These are phyloP conservation scores for Huntiella decipiens DNA, from an alignment of 2,329 filamentous ascomycete species.

Conservation along the genomic window DNA sequence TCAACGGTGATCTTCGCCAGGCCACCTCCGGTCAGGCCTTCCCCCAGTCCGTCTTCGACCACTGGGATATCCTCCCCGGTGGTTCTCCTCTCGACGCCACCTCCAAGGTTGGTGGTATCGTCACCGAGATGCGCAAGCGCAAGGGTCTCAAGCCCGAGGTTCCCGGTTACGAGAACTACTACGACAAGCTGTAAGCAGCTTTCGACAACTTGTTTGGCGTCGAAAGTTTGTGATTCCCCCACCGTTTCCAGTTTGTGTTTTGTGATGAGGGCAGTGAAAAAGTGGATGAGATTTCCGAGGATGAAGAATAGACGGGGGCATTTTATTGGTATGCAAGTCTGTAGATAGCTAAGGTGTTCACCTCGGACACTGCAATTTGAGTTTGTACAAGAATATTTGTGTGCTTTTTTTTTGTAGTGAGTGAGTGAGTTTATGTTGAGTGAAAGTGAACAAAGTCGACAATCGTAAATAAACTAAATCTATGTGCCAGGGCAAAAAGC, in stretches of 20 bases:
- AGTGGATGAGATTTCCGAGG: conserved; percentile 11
- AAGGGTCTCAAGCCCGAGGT: conserved; percentile 98
- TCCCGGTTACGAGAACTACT: conserved; percentile 68
- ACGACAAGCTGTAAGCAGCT: conserved; percentile 11
- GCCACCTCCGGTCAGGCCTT: conserved; percentile 94
- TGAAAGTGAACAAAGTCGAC: too few species aligned
- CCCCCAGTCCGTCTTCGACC: conserved; percentile 97
- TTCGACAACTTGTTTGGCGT: conserved; percentile 1
- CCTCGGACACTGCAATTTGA: conserved; percentile 11
- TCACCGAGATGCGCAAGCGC: conserved; percentile 86
- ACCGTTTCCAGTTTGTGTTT: conserved; percentile 9
- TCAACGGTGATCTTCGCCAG: conserved; percentile 90
- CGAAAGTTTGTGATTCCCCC: conserved; percentile 8
- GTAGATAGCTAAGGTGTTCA: conserved; percentile 9
- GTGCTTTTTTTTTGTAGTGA: background rate
- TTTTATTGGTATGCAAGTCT: conserved; percentile 8
- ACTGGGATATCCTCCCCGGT: conserved; percentile 93
- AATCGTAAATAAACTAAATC: too few species aligned
- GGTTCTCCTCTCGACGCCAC: conserved; percentile 73
- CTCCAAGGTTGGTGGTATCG: conserved; percentile 65
- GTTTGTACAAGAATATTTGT: background rate
- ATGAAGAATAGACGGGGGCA: conserved; percentile 7
- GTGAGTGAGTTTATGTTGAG: too few species aligned
- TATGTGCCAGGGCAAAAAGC: too few species aligned
- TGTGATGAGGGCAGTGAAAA: conserved; percentile 9